These are phyloP conservation scores for Citrus sinensis DNA, from an alignment of 345 rosid genomes.

Conservation along the genomic window DVS_A1.0 CM039161.1:10429501-10430000, in stretches of 20 bases:
- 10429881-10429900: too few species aligned
- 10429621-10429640: conserved; percentile 43
- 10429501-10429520: conserved; percentile 36
- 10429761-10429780: conserved; percentile 30
- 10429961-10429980: too few species aligned
- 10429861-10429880: too few species aligned
- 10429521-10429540: neutral
- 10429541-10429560: neutral
- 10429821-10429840: neutral
- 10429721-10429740: conserved; percentile 35
- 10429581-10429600: conserved; percentile 42
- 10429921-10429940: too few species aligned
- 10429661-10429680: conserved; percentile 20
- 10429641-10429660: conserved; percentile 35
- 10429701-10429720: conserved; percentile 28
- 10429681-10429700: conserved; percentile 28
- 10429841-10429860: too few species aligned
- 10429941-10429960: too few species aligned
- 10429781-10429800: conserved; percentile 26
- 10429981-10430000: too few species aligned
- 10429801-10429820: neutral
- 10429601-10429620: conserved; percentile 44
- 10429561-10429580: conserved; percentile 23
- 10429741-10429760: conserved; percentile 36
- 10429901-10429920: too few species aligned